These are phyloP conservation scores for Apiotrichum mycotoxinovorans DNA, from an alignment of 1,284 basidiomycete species.

Conservation along the genomic window DNA sequence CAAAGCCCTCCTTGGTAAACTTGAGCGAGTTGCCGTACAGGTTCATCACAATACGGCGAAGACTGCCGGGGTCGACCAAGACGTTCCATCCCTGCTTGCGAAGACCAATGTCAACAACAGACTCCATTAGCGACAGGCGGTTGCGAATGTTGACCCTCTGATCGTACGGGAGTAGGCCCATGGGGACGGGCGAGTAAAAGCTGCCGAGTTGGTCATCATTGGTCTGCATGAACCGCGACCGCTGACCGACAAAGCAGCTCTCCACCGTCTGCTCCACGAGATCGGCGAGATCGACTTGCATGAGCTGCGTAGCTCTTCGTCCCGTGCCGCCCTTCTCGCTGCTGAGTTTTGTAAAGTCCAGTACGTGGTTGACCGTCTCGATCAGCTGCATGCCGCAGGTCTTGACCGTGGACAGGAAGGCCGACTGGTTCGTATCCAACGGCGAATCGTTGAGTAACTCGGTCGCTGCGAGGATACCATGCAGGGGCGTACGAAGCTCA, in stretches of 20 bases:
- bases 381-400: slow-evolving; percentile 54
- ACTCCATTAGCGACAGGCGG: slow-evolving; percentile 56
- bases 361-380: slow-evolving; percentile 81
- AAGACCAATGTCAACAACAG: slow-evolving; percentile 70
- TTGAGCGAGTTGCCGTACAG: slow-evolving; percentile 92
- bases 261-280: slow-evolving; percentile 94
- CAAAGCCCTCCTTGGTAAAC: slow-evolving; percentile 84
- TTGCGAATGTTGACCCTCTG: slow-evolving; percentile 42
- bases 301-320: background rate
- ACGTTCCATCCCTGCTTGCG: slow-evolving; percentile 73
- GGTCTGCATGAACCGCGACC: slow-evolving; percentile 64
- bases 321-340: slow-evolving; percentile 66
- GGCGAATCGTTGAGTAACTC: slow-evolving; percentile 82
- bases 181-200: slow-evolving; percentile 63
- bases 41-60: slow-evolving; percentile 91
- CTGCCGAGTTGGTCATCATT: slow-evolving; percentile 77
- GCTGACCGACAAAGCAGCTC: slow-evolving; percentile 90
- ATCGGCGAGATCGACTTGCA: slow-evolving; percentile 70
- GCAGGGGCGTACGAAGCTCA: slow-evolving; percentile 82
- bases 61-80: slow-evolving; percentile 86
- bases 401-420: slow-evolving; percentile 65
- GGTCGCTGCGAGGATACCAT: slow-evolving; percentile 86
- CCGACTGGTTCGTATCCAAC: slow-evolving; percentile 74
- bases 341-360: slow-evolving; percentile 93
- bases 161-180: slow-evolving; percentile 53